These are phyloP conservation scores for Irpex rosettiformis DNA, from an alignment of 1,284 basidiomycete genomes.

Conservation along the genomic window DNA sequence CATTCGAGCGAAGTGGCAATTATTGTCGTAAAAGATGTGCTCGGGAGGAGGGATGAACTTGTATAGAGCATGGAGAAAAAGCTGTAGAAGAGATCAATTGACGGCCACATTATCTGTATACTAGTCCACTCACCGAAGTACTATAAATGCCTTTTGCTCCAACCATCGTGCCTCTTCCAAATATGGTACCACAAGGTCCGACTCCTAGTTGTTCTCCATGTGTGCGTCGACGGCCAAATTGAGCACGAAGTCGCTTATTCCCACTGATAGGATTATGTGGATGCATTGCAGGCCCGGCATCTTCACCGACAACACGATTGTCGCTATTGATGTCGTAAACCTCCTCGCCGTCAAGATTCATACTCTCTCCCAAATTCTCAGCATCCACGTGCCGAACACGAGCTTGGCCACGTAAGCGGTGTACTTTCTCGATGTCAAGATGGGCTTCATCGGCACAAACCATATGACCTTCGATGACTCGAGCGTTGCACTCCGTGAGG, in stretches of 20 bases:
- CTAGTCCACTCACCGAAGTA: conserved; percentile 8
- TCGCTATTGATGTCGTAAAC: not conserved
- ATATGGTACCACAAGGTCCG: conserved; percentile 22
- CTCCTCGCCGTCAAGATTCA: not conserved
- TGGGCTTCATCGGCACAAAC: not conserved
- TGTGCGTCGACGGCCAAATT: conserved; percentile 19
- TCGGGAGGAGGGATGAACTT: not conserved
- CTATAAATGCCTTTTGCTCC: conserved; percentile 16
- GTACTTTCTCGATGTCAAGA: not conserved
- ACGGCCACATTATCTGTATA: not conserved
- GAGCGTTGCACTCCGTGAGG: not conserved
- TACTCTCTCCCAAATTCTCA: not conserved
- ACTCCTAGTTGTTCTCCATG: conserved; percentile 23
- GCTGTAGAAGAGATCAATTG: not conserved
- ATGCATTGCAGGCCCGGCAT: not conserved
- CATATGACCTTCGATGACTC: not conserved
- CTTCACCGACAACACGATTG: not conserved
- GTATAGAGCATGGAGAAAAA: conserved; percentile 6
- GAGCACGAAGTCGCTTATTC: conserved; percentile 6
- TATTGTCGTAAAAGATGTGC: conserved; percentile 12
- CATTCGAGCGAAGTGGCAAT: conserved; percentile 1
- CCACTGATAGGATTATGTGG: not conserved
- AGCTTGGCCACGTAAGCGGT: not conserved
- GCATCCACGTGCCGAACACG: not conserved
- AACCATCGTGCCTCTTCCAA: conserved; percentile 18